These are phyloP conservation scores for Syncephalastrum monosporum DNA, from an alignment of 371 early-diverging fungal species.

Conservation along the genomic window DNA sequence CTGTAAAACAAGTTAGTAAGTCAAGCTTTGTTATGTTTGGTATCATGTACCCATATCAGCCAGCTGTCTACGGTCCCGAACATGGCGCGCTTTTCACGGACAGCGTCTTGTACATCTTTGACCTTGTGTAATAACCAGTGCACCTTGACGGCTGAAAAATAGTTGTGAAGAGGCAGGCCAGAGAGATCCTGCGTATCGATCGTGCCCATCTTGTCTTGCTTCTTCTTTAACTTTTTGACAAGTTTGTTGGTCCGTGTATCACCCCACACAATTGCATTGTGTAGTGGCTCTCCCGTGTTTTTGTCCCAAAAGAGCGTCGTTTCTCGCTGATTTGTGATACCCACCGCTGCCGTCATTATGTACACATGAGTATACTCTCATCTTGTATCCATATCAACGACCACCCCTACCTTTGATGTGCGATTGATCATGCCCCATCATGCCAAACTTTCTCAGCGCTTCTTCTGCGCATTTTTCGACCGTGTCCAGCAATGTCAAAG, in stretches of 20 bases:
- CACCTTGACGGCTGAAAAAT: slow-evolving; percentile 90
- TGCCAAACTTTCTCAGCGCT: slow-evolving; percentile 60
- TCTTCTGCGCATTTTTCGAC: slow-evolving; percentile 69
- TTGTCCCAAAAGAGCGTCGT: slow-evolving; percentile 87
- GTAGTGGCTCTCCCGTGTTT: slow-evolving; percentile 74
- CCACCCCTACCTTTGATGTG: slow-evolving; percentile 58
- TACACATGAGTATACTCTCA: not conserved
- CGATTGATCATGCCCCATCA: slow-evolving; percentile 50
- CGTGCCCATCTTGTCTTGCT: slow-evolving; percentile 36
- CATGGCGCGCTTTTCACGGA: slow-evolving; percentile 33
- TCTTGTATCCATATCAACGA: not conserved
- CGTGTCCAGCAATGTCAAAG: slow-evolving; percentile 67
- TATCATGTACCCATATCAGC: slow-evolving; percentile 72
- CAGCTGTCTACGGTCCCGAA: slow-evolving; percentile 94
- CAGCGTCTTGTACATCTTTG: slow-evolving; percentile 13
- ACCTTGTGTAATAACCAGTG: slow-evolving; percentile 87
- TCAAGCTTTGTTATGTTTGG: not conserved
- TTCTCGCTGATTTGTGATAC: slow-evolving; percentile 94
- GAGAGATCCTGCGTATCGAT: slow-evolving; percentile 53
- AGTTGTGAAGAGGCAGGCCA: slow-evolving; percentile 88
- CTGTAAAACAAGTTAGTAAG: slow-evolving; percentile 30
- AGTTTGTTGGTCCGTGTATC: slow-evolving; percentile 36
- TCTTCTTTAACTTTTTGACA: slow-evolving; percentile 30
- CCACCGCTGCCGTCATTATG: slow-evolving; percentile 55
- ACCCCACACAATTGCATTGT: slow-evolving; percentile 63